Percentiles rank a stretch among this genome's conserved stretches.
phyloP scores from a whole-genome alignment of 768 basidiomycete genomes.

The Tricholoma sp. region DNA sequence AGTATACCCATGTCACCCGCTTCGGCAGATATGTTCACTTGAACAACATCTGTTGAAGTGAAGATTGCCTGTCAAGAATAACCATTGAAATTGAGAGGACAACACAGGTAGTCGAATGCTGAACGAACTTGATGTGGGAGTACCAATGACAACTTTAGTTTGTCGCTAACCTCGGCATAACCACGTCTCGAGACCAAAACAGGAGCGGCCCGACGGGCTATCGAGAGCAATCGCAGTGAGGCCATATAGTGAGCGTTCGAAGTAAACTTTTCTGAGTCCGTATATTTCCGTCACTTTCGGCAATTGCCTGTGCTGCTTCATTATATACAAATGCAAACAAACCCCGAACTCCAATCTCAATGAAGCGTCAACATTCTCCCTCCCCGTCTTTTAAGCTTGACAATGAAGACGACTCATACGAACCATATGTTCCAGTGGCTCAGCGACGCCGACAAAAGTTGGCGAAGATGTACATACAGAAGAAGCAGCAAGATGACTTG shows the following conservation, averaged over 20 bases:
- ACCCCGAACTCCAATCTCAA: not conserved
- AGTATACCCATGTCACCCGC: conserved; percentile 99
- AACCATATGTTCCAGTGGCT: conserved; percentile 84
- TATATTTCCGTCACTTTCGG: conserved; percentile 34
- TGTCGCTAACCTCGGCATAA: conserved; percentile 89
- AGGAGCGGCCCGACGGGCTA: conserved; percentile 54
- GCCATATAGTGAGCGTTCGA: conserved; percentile 49
- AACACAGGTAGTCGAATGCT: not conserved
- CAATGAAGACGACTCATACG: conserved; percentile 61
- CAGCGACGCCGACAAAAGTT: conserved; percentile 81
- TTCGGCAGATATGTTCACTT: conserved; percentile 92
- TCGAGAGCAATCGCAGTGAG: conserved; percentile 65
- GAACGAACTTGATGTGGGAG: conserved; percentile 86
- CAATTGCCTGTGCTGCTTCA: conserved; percentile 11
- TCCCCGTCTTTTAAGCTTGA: conserved; percentile 60
- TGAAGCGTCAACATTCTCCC: conserved; percentile 53
- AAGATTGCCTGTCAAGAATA: conserved; percentile 67
- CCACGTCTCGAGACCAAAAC: conserved; percentile 63
- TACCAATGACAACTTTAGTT: conserved; percentile 88
- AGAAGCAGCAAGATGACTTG: conserved; percentile 53
- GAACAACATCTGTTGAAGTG: conserved; percentile 86
- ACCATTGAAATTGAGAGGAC: not conserved
- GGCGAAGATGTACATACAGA: conserved; percentile 60
- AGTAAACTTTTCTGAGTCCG: conserved; percentile 22
- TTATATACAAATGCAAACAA: not conserved